These are phyloP conservation scores for Aegilops longissima DNA, from an alignment of 176 grass and related monocot genomes.

Conservation along the genomic window DNA sequence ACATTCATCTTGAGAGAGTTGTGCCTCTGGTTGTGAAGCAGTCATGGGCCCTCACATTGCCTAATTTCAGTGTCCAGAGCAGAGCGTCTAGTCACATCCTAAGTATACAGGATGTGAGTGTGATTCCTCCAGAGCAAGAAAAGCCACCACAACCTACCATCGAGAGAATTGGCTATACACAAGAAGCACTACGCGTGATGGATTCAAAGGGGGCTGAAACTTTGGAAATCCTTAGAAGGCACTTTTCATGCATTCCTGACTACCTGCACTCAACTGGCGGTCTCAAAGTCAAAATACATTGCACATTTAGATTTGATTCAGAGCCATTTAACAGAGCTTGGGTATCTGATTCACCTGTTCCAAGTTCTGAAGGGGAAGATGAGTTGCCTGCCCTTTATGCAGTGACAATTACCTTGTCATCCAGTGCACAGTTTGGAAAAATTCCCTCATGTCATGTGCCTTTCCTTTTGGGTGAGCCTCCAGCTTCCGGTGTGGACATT, in stretches of 20 bases:
- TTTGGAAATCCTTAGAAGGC: conserved; percentile 66
- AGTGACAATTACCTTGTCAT: conserved; percentile 62
- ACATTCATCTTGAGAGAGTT: conserved; percentile 83
- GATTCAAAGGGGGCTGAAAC: conserved; percentile 72
- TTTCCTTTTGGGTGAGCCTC: conserved; percentile 77
- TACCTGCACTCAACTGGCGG: conserved; percentile 51
- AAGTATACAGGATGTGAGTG: conserved; percentile 60
- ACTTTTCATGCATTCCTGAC: conserved; percentile 80
- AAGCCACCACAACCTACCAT: conserved; percentile 31
- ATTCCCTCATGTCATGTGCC: conserved; percentile 76
- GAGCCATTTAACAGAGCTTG: conserved; percentile 64
- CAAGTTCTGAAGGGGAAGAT: conserved; percentile 49
- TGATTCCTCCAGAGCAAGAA: conserved; percentile 39
- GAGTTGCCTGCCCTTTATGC: conserved; percentile 78
- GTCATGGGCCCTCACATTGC: conserved; percentile 68
- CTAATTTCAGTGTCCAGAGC: conserved; percentile 57
- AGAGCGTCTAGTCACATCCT: conserved; percentile 41
- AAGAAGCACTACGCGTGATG: conserved; percentile 67
- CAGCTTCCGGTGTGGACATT: conserved; percentile 54
- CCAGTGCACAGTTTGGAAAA: conserved; percentile 68
- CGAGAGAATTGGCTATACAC: conserved; percentile 45
- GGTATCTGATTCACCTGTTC: conserved; percentile 46
- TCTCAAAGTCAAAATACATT: conserved; percentile 86
- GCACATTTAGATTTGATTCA: conserved; percentile 78
- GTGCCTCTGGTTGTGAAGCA: conserved; percentile 75